Base-by-base conservation (phyloP, 176 grass and related monocot species). In the Typha latifolia region DNA sequence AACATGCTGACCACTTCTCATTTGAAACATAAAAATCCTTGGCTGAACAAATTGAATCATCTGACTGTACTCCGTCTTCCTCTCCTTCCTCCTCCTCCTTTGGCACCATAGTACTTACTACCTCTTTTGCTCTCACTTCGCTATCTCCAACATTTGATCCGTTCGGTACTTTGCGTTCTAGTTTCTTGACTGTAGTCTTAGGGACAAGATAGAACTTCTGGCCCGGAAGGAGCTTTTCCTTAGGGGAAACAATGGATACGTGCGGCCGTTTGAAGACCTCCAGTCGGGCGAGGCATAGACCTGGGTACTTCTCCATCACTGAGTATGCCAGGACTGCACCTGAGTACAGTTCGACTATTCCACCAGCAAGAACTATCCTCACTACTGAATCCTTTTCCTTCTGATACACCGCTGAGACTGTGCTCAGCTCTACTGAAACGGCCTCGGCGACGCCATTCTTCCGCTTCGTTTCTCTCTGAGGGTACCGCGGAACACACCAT, bases 201-300 rank as follows among this genome's bases (percentile, higher is more conserved):
- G 87, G 82, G 2, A 90, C 19, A 1, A 90, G 76, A 9, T 77
- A 51, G 24, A 90, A 79, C 69, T 90, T 90, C 48, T 90, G 82
- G 18, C 87, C 87, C 0, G 87, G 87, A 16, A 90, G 72, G 2
- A 90, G 86, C 13, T 64, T 69, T 53, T 85, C 79, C 5, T 56
- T 62, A 0, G 79, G 82, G 3, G 67, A 5, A 0, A 85, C 51
- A 2, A 81, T 23, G 11, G 87, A 83, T 31, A 69, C 75, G 32
- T 80, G 82, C 8, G 87, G 87, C 64, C 78, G 82, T 3, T 65
- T 73, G 79, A 90, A 90, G 1, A 90, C 82, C 34, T 90, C 82
- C 0, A 82, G 82, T 59, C 75, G 72, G 4, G 76, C 82, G 12
- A 90, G 64, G 72, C 79, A 85, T 10, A 90, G 64, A 2, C 82